These are phyloP conservation scores for Fomitopsis pulvina DNA, from an alignment of 768 basidiomycete genomes.

Conservation along the genomic window DNA sequence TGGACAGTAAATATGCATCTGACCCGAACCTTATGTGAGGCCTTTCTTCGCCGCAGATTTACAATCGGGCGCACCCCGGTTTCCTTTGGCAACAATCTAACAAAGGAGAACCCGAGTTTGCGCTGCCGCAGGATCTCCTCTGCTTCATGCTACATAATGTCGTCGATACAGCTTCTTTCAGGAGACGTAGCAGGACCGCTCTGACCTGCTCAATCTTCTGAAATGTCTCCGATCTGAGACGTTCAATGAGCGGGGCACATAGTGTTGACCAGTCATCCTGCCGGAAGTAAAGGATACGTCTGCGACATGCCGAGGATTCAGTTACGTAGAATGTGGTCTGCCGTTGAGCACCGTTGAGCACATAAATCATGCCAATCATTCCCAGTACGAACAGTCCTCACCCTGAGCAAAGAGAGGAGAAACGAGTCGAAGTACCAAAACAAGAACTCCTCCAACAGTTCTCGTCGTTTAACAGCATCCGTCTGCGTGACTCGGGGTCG, in stretches of 20 bases:
- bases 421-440: slow-evolving; percentile 93
- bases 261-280: slow-evolving; percentile 91
- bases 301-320: slow-evolving; percentile 79
- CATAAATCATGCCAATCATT: neutral
- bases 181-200: too few relatives aligned
- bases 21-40: slow-evolving; percentile 23
- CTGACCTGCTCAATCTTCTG: slow-evolving; percentile 60
- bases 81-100: slow-evolving; percentile 90
- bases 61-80: slow-evolving; percentile 93
- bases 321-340: slow-evolving; percentile 94
- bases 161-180: neutral
- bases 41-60: slow-evolving; percentile 64
- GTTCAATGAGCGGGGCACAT: slow-evolving; percentile 73
- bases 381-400: slow-evolving; percentile 26
- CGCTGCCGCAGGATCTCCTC: slow-evolving; percentile 64
- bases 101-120: slow-evolving; percentile 75
- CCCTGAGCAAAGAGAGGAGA: slow-evolving; percentile 72
- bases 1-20: neutral
- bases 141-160: slow-evolving; percentile 45
- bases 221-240: slow-evolving; percentile 68
- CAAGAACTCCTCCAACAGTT: slow-evolving; percentile 82
- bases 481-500: slow-evolving; percentile 51
- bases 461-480: slow-evolving; percentile 71
- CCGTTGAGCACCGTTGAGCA: too few relatives aligned
- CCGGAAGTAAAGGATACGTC: slow-evolving; percentile 83